Base-by-base conservation (phyloP, 768 basidiomycete genomes). In the Lyophyllum decastes region DNA sequence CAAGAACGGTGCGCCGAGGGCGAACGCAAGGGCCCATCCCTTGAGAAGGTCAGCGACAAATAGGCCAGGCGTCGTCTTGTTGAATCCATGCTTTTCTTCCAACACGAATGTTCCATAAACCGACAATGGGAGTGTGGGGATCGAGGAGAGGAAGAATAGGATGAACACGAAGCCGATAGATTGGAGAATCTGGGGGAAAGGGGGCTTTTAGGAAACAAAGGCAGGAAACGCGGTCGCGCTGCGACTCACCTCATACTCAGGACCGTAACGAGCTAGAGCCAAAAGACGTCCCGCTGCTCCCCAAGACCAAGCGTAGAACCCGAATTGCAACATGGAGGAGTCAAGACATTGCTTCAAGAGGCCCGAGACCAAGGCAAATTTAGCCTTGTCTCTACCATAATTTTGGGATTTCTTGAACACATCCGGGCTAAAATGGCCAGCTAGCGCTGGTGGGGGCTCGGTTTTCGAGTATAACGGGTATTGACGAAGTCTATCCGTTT, bases 31-130 rank as follows among this genome's bases (percentile, higher is more conserved):
- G 10, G 75, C 74, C 89, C 87, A 94, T 30, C 86, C 80, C 72
- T 97, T 98, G 66, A 95, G 27, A 35, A 92, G 68, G 71, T 99
- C 96, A 2, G 80, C 74, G 52, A 94, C 69, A 72, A 92, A 98
- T 3, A 95, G 76, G 16, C 65, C 64, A 0, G 85, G 83, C 0
- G 94, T 92, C 5, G 87, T 95, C 76, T 98, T 97, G 82, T 98
- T 99, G 81, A 98, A 98, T 0, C 95, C 95, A 62, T 97, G 94
- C 62, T 88, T 90, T 69, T 96, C 90, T 73, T 98, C 97, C 38
- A 98, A 79, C 5, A 95, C 90, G 68, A 99, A 99, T 2, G 94
- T 97, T 59, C 86, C 82, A 76, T 97, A 98, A 22, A 88, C 77
- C 30, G 83, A 85, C 41, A 94, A 76, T 19, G 96, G 94, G 11